These are phyloP conservation scores for Spiraea crenata DNA, from an alignment of 331 rosid genomes.

Conservation along the genomic window DNA sequence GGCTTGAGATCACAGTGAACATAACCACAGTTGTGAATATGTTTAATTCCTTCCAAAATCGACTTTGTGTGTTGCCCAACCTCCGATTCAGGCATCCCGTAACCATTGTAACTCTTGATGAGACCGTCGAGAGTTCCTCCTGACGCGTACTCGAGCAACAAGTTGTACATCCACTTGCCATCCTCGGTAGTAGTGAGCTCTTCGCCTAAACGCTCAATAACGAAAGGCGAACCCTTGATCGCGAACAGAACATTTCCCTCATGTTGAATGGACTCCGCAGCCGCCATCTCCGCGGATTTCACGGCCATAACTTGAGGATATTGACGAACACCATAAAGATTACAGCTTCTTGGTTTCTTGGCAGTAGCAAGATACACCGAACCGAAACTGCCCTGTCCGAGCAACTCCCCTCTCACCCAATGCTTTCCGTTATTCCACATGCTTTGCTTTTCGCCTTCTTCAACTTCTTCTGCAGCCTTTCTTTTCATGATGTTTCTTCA, in stretches of 20 bases:
- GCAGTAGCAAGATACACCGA: constrained; percentile 13
- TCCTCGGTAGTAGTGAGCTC: not conserved
- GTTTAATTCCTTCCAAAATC: constrained; percentile 24
- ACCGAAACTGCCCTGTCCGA: constrained; percentile 16
- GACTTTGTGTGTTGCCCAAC: constrained; percentile 10
- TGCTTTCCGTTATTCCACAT: not conserved
- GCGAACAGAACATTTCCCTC: constrained; percentile 13
- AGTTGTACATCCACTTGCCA: constrained; percentile 11
- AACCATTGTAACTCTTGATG: not conserved
- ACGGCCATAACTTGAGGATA: constrained; percentile 26
- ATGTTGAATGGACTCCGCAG: constrained; percentile 6
- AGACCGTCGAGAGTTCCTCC: constrained; percentile 20
- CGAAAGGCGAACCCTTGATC: constrained; percentile 18
- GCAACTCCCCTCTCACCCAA: constrained; percentile 23
- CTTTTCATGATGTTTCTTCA: no score
- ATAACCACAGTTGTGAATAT: constrained; percentile 25
- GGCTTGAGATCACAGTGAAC: constrained; percentile 33
- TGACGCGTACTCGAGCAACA: constrained; percentile 24
- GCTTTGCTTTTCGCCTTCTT: no score
- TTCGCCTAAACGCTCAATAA: constrained; percentile 10
- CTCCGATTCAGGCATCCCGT: not conserved
- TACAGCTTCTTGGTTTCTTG: not conserved
- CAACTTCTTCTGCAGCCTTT: no score
- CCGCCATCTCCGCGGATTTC: constrained; percentile 9
- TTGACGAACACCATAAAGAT: not conserved